These are phyloP conservation scores for Pythium scleroteichum DNA, from an alignment of 352 stramenopile genomes.

Conservation along the genomic window DNA sequence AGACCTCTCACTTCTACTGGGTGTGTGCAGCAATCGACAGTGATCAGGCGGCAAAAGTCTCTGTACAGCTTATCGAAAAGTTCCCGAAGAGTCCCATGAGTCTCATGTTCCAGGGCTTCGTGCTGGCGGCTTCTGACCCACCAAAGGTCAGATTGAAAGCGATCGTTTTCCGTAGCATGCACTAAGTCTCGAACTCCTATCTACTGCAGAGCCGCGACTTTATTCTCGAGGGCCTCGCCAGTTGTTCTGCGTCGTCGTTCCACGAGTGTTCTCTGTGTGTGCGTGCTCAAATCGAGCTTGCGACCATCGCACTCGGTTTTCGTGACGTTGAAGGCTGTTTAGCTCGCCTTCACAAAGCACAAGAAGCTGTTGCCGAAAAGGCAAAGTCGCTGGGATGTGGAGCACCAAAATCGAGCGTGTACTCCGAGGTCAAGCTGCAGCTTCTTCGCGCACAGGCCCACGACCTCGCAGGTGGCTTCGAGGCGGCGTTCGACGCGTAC, in stretches of 20 bases:
- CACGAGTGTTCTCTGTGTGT: slow-evolving; percentile 65
- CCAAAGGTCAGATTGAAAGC: not conserved
- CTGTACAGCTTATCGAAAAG: not conserved
- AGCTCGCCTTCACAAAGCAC: slow-evolving; percentile 45
- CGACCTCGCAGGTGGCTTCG: slow-evolving; percentile 48
- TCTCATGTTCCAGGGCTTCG: slow-evolving; percentile 28
- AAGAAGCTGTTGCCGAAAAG: slow-evolving; percentile 51
- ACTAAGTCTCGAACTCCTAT: too few relatives aligned
- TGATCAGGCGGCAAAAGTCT: not conserved
- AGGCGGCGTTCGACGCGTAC: slow-evolving; percentile 53
- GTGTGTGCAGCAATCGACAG: slow-evolving; percentile 14
- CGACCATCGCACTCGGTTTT: slow-evolving; percentile 37
- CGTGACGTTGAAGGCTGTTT: slow-evolving; percentile 68
- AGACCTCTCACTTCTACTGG: not conserved
- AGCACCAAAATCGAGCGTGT: slow-evolving; percentile 41
- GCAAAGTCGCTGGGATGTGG: slow-evolving; percentile 35
- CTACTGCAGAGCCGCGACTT: slow-evolving; percentile 39
- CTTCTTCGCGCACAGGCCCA: slow-evolving; percentile 60
- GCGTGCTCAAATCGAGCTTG: slow-evolving; percentile 54
- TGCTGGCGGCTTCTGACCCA: not conserved
- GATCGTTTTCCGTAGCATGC: too few relatives aligned
- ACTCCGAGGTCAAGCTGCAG: slow-evolving; percentile 49
- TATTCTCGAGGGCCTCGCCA: slow-evolving; percentile 59
- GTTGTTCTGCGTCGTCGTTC: slow-evolving; percentile 64
- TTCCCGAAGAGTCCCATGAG: slow-evolving; percentile 23